phyloP scores from a whole-genome alignment of 1,139 yeast genomes.

The Yamadazyma oceani region DNA sequence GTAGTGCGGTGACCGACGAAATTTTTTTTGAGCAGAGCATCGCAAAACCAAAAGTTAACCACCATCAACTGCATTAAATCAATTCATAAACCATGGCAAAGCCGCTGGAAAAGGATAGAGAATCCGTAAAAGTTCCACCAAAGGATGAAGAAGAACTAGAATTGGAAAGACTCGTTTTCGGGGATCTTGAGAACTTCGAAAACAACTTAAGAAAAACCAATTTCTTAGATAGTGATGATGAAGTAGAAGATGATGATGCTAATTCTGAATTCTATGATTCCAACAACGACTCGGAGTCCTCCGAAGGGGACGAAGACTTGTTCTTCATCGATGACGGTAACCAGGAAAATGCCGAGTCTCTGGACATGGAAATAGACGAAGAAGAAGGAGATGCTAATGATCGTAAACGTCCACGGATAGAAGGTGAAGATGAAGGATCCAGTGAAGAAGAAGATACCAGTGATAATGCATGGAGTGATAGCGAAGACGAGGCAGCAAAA shows the following conservation, averaged over 20 bases:
- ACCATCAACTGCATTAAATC: too few species aligned
- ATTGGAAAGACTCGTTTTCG: conserved; percentile 85
- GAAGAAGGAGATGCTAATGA: conserved; percentile 42
- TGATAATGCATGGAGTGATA: conserved; percentile 79
- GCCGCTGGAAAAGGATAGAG: conserved; percentile 18
- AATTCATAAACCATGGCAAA: background rate
- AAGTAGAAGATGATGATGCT: conserved; percentile 26
- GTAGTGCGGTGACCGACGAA: background rate
- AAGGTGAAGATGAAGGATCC: conserved; percentile 25
- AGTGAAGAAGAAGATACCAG: conserved; percentile 27
- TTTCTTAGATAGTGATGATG: conserved; percentile 41
- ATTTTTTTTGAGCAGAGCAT: conserved; percentile 6
- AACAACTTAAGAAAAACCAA: conserved; percentile 57
- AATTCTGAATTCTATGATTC: conserved; percentile 23
- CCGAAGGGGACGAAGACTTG: conserved; percentile 54
- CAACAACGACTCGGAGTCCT: conserved; percentile 24
- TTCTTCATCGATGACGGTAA: conserved; percentile 65
- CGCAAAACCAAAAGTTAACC: too few species aligned
- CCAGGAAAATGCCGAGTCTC: background rate
- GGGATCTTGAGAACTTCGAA: conserved; percentile 81
- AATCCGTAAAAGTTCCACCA: conserved; percentile 49
- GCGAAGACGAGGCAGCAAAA: conserved; percentile 78
- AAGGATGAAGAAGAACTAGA: conserved; percentile 81
- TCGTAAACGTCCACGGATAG: conserved; percentile 27
- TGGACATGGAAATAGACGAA: conserved; percentile 12